Conservation (phyloP, 2,329 filamentous ascomycete genomes). For the Phaeophleospora eucalypticola region DNA sequence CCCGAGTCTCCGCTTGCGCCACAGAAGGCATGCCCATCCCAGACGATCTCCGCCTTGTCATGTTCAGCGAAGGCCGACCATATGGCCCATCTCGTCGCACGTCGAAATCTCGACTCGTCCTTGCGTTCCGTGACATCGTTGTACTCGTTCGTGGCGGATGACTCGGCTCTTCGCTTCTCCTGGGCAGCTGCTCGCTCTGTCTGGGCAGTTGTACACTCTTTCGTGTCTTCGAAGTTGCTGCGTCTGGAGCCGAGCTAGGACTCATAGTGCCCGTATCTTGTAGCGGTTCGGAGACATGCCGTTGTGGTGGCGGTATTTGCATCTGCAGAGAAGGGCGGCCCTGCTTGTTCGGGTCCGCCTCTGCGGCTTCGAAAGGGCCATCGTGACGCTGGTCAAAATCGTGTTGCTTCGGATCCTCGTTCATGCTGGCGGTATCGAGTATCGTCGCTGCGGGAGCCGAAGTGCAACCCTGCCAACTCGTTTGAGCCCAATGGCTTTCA, state of each 20-base stretch:
- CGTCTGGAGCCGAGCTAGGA: not conserved
- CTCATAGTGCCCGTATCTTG: slow-evolving; percentile 8
- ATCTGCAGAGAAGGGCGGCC: slow-evolving; percentile 13
- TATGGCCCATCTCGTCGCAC: slow-evolving; percentile 31
- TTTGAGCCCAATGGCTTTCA: too few relatives aligned
- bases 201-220: slow-evolving; percentile 38
- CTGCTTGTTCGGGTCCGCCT: not conserved
- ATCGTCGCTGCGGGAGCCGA: too few relatives aligned
- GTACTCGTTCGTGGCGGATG: slow-evolving; percentile 17
- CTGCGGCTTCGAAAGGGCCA: slow-evolving; percentile 26
- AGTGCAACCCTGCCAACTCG: too few relatives aligned
- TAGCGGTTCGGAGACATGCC: slow-evolving; percentile 2
- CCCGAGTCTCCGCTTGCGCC: slow-evolving; percentile 2
- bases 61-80: slow-evolving; percentile 30
- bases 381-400: slow-evolving; percentile 34
- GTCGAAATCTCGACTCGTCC: slow-evolving; percentile 30
- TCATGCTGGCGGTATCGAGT: slow-evolving; percentile 13
- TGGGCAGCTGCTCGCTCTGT: slow-evolving; percentile 35
- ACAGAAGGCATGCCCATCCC: slow-evolving; percentile 3
- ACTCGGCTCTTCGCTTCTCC: slow-evolving; percentile 5
- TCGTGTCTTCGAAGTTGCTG: slow-evolving; percentile 23
- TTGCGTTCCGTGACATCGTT: slow-evolving; percentile 15
- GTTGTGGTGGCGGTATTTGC: not conserved
- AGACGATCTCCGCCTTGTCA: slow-evolving; percentile 28
- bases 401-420: slow-evolving; percentile 25